Conservation (phyloP, 305 asterid genomes). For the Rubia peregrina region DNA sequence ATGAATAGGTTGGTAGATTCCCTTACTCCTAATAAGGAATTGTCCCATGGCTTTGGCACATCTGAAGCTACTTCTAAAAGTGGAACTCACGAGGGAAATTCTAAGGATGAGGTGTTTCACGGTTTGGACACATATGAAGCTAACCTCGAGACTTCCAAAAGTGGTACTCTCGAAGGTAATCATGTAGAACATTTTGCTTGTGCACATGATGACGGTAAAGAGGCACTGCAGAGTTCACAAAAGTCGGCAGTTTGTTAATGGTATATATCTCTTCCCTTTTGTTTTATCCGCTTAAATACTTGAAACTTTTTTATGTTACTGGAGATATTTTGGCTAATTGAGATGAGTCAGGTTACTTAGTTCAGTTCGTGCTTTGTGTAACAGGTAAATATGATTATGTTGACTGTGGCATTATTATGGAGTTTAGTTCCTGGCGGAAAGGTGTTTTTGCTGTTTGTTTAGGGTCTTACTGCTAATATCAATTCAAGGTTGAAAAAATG, state of each 20-base stretch:
- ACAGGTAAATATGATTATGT: constrained; percentile 13
- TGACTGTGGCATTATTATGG: constrained; percentile 1
- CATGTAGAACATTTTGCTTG: neutral
- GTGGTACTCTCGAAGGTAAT: neutral
- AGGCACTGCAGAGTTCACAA: constrained; percentile 1
- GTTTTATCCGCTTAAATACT: neutral
- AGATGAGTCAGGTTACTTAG: neutral
- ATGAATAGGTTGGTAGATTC: constrained; percentile 4
- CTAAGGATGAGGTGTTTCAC: constrained; percentile 1
- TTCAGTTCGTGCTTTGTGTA: constrained; percentile 8
- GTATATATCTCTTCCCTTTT: neutral
- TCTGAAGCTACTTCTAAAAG: constrained; percentile 4
- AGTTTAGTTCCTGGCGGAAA: neutral
- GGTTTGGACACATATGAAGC: neutral
- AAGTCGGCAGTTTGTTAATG: neutral
- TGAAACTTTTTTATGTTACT: neutral
- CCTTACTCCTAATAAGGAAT: neutral
- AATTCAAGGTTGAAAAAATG: neutral
- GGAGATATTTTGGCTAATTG: neutral
- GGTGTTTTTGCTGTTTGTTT: constrained; percentile 3
- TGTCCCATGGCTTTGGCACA: neutral
- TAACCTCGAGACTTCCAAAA: constrained; percentile 9
- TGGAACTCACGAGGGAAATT: neutral
- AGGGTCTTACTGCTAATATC: neutral
- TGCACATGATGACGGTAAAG: constrained; percentile 8